Evolutionary conservation across 2,329 filamentous ascomycete species (phyloP).

Genomic region (Dothistroma septosporum): DNA sequence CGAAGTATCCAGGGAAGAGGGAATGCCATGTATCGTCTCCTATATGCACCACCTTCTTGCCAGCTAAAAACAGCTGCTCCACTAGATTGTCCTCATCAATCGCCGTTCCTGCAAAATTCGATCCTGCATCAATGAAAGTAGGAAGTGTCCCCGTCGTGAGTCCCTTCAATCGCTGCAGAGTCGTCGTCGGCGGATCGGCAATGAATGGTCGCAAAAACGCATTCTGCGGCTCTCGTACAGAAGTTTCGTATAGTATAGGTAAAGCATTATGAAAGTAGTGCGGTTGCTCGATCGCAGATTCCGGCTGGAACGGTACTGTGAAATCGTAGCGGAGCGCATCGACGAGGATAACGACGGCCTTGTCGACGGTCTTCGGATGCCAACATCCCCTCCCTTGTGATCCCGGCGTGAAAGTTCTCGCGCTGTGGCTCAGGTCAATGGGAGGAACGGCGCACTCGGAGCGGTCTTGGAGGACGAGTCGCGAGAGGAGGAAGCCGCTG

Average conservation of each 20-base stretch:
- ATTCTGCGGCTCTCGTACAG: slow-evolving; percentile 67
- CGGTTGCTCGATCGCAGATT: slow-evolving; percentile 45
- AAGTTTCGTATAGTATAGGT: slow-evolving; percentile 79
- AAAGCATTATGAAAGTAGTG: slow-evolving; percentile 82
- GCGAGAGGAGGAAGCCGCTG: slow-evolving; percentile 87
- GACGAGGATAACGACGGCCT: slow-evolving; percentile 83
- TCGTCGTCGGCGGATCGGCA: slow-evolving; percentile 91
- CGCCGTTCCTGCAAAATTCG: slow-evolving; percentile 89
- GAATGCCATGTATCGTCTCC: slow-evolving; percentile 98
- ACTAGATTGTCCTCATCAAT: slow-evolving; percentile 89
- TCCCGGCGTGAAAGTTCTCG: slow-evolving; percentile 35
- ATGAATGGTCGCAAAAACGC: slow-evolving; percentile 93
- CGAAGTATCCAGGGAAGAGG: slow-evolving; percentile 90
- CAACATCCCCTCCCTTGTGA: slow-evolving; percentile 70
- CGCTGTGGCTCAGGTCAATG: slow-evolving; percentile 39
- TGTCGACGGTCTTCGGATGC: slow-evolving; percentile 91
- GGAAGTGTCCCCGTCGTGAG: slow-evolving; percentile 92
- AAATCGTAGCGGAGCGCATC: slow-evolving; percentile 97
- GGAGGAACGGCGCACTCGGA: slow-evolving; percentile 74
- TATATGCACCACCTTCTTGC: slow-evolving; percentile 80
- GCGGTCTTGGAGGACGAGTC: slow-evolving; percentile 73
- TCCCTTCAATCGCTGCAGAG: slow-evolving; percentile 86
- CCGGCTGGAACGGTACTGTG: slow-evolving; percentile 68
- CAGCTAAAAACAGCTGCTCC: slow-evolving; percentile 58
- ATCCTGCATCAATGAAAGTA: slow-evolving; percentile 89